Conservation (phyloP, 2,329 filamentous ascomycete genomes). For the Xylariaceae sp. region DNA sequence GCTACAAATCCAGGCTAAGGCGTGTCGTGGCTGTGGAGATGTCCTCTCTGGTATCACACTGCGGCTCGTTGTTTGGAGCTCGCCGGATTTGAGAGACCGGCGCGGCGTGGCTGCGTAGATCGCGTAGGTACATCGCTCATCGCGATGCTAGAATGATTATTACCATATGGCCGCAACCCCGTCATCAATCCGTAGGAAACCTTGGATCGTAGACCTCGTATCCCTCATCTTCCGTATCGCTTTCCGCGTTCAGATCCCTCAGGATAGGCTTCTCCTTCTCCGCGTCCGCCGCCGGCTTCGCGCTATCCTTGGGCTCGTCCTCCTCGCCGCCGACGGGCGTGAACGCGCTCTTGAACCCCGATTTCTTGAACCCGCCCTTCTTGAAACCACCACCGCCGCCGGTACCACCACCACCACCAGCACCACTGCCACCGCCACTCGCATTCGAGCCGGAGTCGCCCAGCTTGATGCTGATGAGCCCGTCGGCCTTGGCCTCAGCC, state of each 20-base stretch:
- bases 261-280: conserved; percentile 30
- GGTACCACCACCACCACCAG: conserved; percentile 33
- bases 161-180: neutral
- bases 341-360: conserved; percentile 80
- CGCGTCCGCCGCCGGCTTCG: conserved; percentile 35
- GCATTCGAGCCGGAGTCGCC: conserved; percentile 36
- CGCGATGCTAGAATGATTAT: neutral
- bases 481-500: conserved; percentile 71
- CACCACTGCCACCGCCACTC: conserved; percentile 25
- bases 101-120: neutral
- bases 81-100: neutral
- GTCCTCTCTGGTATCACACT: neutral
- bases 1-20: neutral
- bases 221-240: conserved; percentile 70
- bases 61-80: neutral
- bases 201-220: conserved; percentile 70
- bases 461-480: conserved; percentile 69
- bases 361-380: conserved; percentile 77
- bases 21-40: neutral
- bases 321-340: conserved; percentile 51
- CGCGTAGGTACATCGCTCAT: neutral
- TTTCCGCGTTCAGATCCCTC: conserved; percentile 49
- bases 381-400: conserved; percentile 57
- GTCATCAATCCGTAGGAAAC: conserved; percentile 59
- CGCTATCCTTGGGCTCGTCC: conserved; percentile 46